Base-by-base conservation (phyloP, 2,329 filamentous ascomycete genomes). In the Ramichloridium luteum region DNA sequence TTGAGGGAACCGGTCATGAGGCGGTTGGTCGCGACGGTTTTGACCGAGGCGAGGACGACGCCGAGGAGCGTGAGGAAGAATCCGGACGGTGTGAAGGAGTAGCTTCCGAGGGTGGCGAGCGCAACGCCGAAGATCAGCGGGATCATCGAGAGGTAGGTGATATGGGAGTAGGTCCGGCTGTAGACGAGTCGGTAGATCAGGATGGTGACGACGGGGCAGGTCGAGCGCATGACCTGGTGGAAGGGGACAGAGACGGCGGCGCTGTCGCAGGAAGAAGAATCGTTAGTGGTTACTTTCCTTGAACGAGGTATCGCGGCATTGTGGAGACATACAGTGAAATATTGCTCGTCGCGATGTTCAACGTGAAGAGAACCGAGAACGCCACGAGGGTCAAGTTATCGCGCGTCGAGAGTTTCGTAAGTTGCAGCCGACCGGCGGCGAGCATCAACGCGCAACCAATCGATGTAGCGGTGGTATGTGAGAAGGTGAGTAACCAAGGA, bases 341-440 rank as follows among this genome's bases (percentile, higher is more conserved):
- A 53, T 75, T 75, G n/a, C 69, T 73, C 27, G 74, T 66, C 36
- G 72, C 72, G 43, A 76, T 74, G 53, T 76, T 76, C 49, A 71
- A 60, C 11, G 72, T 75, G 53, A 74, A 76, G 5, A 76, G 61
- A 25, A 67, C 59, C 20, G 72, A 75, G 50, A 76, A 76, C 28
- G 66, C 61, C 17, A 72, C 54, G 25, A 74, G 60, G n/a, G 64
- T 60, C 25, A 70, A 50, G 49, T 72, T 65, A 48, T 75, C 70
- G 16, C 60, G 62, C 16, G 59, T 58, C 3, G 60, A 62, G 23
- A 76, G 56, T 35, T 61, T 60, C 8, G 68, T 67, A 31, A 70
- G 56, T 44, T 62, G 62, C 47, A 74, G 68, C 32, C 66, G 58
- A 31, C 68, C 68, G 34, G 60, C 50, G 36, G 64, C 57, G 43